phyloP scores from a whole-genome alignment of 331 rosid species.

The Pyracantha coccinea region DNA sequence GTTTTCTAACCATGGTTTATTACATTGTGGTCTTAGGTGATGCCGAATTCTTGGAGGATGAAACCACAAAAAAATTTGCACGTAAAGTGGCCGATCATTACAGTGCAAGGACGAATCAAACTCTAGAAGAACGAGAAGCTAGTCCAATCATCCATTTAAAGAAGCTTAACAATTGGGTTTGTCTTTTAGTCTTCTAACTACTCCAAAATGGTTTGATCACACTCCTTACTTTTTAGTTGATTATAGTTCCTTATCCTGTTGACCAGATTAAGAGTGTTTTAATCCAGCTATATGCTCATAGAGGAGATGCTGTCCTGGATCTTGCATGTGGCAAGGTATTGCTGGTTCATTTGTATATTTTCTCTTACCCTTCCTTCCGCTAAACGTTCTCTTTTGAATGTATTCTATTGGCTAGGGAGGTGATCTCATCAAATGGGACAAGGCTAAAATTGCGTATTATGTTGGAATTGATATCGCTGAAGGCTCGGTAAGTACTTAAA shows the following conservation, averaged over 20 bases:
- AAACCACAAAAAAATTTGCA: conserved; percentile 66
- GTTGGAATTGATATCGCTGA: conserved; percentile 97
- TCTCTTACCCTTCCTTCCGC: neutral
- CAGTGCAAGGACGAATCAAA: conserved; percentile 95
- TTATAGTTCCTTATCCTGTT: conserved; percentile 1
- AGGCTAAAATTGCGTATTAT: conserved; percentile 87
- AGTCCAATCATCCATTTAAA: conserved; percentile 94
- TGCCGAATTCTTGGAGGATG: conserved; percentile 72
- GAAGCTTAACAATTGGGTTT: conserved; percentile 95
- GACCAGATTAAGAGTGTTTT: conserved; percentile 92
- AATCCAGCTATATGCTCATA: conserved; percentile 81
- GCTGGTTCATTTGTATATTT: neutral
- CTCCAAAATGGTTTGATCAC: neutral
- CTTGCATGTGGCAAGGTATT: conserved; percentile 99
- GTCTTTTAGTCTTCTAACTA: neutral
- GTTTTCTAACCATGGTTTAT: neutral
- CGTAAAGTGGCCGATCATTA: conserved; percentile 96
- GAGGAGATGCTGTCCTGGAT: conserved; percentile 94
- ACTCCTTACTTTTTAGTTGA: neutral
- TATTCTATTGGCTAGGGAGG: conserved; percentile 61
- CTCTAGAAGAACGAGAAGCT: conserved; percentile 85
- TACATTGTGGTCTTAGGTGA: conserved; percentile 45
- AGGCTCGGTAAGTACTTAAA: conserved; percentile 65
- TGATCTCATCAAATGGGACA: conserved; percentile 99
- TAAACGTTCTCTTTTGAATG: neutral